Percentiles rank a stretch among this genome's conserved stretches.
Evolutionary conservation across 1,284 basidiomycete species (phyloP).

Genomic region (Malassezia nana): DNA sequence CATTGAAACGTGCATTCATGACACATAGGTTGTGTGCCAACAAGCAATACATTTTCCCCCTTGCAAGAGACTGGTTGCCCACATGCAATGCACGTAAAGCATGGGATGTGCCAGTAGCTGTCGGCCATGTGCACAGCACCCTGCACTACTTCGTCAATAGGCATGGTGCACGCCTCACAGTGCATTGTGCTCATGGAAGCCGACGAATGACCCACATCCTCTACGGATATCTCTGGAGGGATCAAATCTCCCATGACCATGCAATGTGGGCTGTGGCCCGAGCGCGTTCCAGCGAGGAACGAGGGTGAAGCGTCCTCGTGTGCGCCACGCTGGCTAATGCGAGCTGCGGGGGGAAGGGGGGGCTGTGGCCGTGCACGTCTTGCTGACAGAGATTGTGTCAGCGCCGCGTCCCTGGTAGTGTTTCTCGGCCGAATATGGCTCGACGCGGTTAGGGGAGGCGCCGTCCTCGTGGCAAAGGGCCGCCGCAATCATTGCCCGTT

Average conservation of each 20-base stretch:
- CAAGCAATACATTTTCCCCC: conserved; percentile 16
- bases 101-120: conserved; percentile 11
- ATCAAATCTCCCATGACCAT: not conserved
- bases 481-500: not conserved
- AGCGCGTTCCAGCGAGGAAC: not conserved
- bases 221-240: not conserved
- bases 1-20: conserved; percentile 9
- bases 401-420: too few species aligned
- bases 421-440: not conserved
- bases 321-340: not conserved
- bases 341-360: not conserved
- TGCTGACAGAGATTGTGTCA: not conserved
- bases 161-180: conserved; percentile 2
- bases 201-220: not conserved
- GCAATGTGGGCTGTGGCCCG: not conserved
- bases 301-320: not conserved
- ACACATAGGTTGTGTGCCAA: conserved; percentile 17
- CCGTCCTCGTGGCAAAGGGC: conserved; percentile 1
- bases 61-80: conserved; percentile 5
- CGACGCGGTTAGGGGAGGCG: not conserved
- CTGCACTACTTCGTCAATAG: conserved; percentile 4
- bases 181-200: not conserved
- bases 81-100: conserved; percentile 16
- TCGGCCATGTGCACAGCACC: conserved; percentile 15
- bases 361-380: not conserved